These are phyloP conservation scores for Bidens hawaiensis DNA, from an alignment of 140 eudicot species.

Conservation along the genomic window DNA sequence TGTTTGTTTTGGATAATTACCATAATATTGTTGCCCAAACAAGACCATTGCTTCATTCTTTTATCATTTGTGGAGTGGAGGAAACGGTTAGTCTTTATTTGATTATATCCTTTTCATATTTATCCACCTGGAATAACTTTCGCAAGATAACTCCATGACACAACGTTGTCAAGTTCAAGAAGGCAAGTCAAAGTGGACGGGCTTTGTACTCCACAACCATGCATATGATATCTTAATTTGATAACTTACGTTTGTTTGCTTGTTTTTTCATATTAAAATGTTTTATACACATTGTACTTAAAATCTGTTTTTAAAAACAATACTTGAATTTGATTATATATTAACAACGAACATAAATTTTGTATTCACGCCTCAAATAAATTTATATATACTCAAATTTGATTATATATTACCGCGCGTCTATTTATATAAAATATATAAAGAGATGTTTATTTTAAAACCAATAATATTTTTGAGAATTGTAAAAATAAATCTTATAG, in stretches of 20 bases:
- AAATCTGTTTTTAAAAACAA: not conserved
- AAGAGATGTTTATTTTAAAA: too few relatives aligned
- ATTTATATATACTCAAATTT: too few relatives aligned
- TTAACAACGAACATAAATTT: too few relatives aligned
- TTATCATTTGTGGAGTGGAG: conserved; percentile 22
- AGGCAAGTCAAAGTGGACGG: conserved; percentile 42
- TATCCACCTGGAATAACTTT: conserved; percentile 3
- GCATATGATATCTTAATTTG: not conserved
- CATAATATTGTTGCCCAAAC: conserved; percentile 13
- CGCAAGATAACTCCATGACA: conserved; percentile 17
- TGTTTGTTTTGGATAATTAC: conserved; percentile 1
- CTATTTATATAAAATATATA: too few relatives aligned
- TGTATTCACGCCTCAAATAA: too few relatives aligned
- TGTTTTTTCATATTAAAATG: not conserved
- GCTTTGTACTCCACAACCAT: conserved; percentile 25
- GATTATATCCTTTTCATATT: conserved; percentile 2
- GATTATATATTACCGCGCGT: too few relatives aligned
- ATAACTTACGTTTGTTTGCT: not conserved
- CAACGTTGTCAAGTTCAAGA: conserved; percentile 28
- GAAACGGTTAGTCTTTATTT: conserved; percentile 14
- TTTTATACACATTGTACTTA: not conserved
- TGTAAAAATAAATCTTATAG: too few relatives aligned
- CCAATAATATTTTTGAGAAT: too few relatives aligned
- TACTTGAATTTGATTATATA: not conserved
- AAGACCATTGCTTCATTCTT: conserved; percentile 14